These are phyloP conservation scores for Penicillium pancosmium DNA, from an alignment of 495 filamentous ascomycete species.

Conservation along the genomic window DNA sequence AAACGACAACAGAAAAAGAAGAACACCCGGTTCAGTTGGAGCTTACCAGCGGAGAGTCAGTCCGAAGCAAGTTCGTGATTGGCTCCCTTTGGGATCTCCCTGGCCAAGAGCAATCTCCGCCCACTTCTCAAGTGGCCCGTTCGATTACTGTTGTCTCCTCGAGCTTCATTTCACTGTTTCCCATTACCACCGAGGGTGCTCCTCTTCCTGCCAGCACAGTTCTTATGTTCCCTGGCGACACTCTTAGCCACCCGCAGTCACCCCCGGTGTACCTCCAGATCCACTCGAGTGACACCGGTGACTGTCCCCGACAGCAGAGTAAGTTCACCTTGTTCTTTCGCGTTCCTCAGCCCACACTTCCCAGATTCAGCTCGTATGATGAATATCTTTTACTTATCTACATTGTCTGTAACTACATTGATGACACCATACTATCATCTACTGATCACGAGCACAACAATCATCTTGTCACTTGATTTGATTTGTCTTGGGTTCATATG, in stretches of 20 bases:
- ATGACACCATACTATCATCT: constrained; percentile 69
- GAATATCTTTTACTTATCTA: constrained; percentile 94
- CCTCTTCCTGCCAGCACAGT: constrained; percentile 75
- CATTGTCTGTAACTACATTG: constrained; percentile 91
- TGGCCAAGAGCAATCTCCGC: constrained; percentile 10
- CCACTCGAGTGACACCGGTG: constrained; percentile 85
- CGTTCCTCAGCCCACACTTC: constrained; percentile 10
- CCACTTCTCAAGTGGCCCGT: constrained; percentile 37
- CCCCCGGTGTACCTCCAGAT: constrained; percentile 72
- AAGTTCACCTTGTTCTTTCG: constrained; percentile 49
- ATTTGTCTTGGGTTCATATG: constrained; percentile 17
- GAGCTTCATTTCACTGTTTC: constrained; percentile 67
- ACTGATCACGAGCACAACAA: constrained; percentile 65
- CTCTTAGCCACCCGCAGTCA: constrained; percentile 37
- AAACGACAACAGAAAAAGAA: constrained; percentile 19
- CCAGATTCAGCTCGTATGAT: constrained; percentile 66
- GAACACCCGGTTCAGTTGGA: constrained; percentile 43
- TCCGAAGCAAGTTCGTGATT: constrained; percentile 61
- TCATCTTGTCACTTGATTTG: constrained; percentile 14
- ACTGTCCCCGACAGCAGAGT: constrained; percentile 87
- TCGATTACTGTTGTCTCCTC: constrained; percentile 70
- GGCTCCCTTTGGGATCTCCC: constrained; percentile 49
- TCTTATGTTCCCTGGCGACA: constrained; percentile 66
- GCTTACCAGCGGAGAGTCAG: constrained; percentile 61
- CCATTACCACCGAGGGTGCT: constrained; percentile 69